These are phyloP conservation scores for Macrocybe gigantea DNA, from an alignment of 768 basidiomycete genomes.

Conservation along the genomic window DNA sequence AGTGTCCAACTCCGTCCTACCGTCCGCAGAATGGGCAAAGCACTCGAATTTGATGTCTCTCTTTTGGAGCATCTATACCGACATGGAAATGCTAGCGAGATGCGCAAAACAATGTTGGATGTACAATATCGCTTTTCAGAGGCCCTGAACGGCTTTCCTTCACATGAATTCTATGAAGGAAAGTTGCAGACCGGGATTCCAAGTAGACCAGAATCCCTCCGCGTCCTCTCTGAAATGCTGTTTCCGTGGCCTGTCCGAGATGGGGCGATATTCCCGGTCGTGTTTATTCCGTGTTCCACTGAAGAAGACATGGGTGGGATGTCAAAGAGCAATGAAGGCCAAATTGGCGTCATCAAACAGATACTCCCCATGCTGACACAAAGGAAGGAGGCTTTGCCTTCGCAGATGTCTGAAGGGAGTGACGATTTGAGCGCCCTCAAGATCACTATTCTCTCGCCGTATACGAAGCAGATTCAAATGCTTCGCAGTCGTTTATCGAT, in stretches of 20 bases:
- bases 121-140: conserved; percentile 63
- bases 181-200: conserved; percentile 41
- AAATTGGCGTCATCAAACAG: conserved; percentile 45
- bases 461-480: conserved; percentile 47
- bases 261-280: conserved; percentile 39
- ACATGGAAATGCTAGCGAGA: conserved; percentile 22
- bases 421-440: conserved; percentile 15
- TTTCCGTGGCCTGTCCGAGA: conserved; percentile 54
- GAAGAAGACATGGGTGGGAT: conserved; percentile 55
- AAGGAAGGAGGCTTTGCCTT: conserved; percentile 10
- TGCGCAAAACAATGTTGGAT: conserved; percentile 59
- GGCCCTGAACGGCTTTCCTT: conserved; percentile 56
- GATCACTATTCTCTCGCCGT: conserved; percentile 53
- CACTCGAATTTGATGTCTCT: conserved; percentile 53
- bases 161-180: conserved; percentile 56
- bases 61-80: conserved; percentile 57
- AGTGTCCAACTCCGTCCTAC: conserved; percentile 68
- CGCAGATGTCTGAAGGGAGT: conserved; percentile 9
- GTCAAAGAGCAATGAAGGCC: conserved; percentile 59
- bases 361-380: conserved; percentile 38
- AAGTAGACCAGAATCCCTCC: conserved; percentile 28
- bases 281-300: conserved; percentile 49
- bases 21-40: conserved; percentile 52
- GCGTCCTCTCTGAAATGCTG: conserved; percentile 27
- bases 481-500: conserved; percentile 35